A percentile compares a stretch with the other conserved stretches of the same genome.
These are phyloP conservation scores for Tylopilus vinaceipallidus DNA, from an alignment of 768 basidiomycete species.

Conservation along the genomic window DNA sequence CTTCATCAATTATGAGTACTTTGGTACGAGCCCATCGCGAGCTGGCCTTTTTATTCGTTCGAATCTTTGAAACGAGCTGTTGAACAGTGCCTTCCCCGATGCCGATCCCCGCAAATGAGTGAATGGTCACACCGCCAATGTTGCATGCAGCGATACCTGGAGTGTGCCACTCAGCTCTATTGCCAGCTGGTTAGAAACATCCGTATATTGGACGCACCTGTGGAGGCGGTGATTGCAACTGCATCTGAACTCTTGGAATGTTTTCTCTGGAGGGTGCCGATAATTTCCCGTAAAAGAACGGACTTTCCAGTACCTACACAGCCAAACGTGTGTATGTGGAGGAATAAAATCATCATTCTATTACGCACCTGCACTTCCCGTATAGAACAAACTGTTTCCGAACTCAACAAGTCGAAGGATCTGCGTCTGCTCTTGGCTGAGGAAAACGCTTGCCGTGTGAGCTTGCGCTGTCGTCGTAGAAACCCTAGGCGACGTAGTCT, in stretches of 20 bases:
- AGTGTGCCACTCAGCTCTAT: background rate
- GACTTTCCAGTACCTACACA: slow-evolving; percentile 91
- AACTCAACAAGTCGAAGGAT: slow-evolving; percentile 77
- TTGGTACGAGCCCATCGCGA: slow-evolving; percentile 81
- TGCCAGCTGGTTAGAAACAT: background rate
- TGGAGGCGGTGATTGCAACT: slow-evolving; percentile 92
- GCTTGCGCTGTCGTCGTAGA: slow-evolving; percentile 1
- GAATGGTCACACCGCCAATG: slow-evolving; percentile 92
- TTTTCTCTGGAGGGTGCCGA: slow-evolving; percentile 63
- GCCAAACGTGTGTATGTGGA: slow-evolving; percentile 16
- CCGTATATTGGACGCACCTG: slow-evolving; percentile 49
- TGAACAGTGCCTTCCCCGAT: slow-evolving; percentile 68
- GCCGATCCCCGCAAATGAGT: slow-evolving; percentile 95
- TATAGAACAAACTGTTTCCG: slow-evolving; percentile 86
- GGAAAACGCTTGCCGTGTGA: slow-evolving; percentile 44
- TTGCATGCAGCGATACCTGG: slow-evolving; percentile 94
- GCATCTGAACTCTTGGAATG: slow-evolving; percentile 57
- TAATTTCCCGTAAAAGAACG: slow-evolving; percentile 89
- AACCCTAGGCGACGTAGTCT: slow-evolving; percentile 6
- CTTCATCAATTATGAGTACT: slow-evolving; percentile 83
- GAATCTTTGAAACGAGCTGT: slow-evolving; percentile 61
- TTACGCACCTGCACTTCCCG: slow-evolving; percentile 88
- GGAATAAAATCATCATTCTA: slow-evolving; percentile 1
- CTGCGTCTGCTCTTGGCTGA: slow-evolving; percentile 85
- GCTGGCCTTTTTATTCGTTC: slow-evolving; percentile 80